These are phyloP conservation scores for Lanmaoa rubissima DNA, from an alignment of 768 basidiomycete genomes.

Conservation along the genomic window DNA sequence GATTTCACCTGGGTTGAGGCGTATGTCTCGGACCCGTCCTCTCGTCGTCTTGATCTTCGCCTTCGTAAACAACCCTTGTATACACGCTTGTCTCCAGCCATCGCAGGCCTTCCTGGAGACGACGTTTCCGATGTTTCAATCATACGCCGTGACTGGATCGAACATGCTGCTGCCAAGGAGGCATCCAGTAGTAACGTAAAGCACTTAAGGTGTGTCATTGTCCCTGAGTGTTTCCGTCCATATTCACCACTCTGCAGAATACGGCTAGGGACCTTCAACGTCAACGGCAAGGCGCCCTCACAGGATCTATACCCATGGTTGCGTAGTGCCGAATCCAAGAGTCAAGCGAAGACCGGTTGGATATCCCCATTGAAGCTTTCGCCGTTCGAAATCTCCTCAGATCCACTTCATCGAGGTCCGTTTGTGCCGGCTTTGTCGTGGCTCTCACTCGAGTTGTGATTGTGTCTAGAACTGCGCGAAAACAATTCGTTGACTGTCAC, in stretches of 20 bases:
- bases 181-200: constrained; percentile 22
- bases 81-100: constrained; percentile 53
- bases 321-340: constrained; percentile 25
- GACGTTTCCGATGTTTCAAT: constrained; percentile 56
- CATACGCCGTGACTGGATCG: constrained; percentile 67
- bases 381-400: constrained; percentile 29
- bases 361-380: constrained; percentile 39
- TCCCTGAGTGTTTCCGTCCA: neutral
- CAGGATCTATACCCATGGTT: constrained; percentile 73
- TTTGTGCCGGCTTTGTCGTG: neutral
- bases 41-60: constrained; percentile 48
- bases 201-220: constrained; percentile 21
- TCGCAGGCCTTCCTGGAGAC: constrained; percentile 61
- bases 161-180: constrained; percentile 39
- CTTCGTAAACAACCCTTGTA: constrained; percentile 45
- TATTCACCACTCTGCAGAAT: constrained; percentile 39
- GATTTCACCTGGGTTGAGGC: constrained; percentile 22
- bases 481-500: neutral
- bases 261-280: constrained; percentile 80
- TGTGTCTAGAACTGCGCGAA: constrained; percentile 9
- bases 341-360: constrained; percentile 10
- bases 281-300: constrained; percentile 73
- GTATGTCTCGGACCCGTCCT: constrained; percentile 10
- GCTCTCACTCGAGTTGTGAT: neutral
- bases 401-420: constrained; percentile 27